These are phyloP conservation scores for Tricholoma saponaceum DNA, from an alignment of 768 basidiomycete genomes.

Conservation along the genomic window DNA sequence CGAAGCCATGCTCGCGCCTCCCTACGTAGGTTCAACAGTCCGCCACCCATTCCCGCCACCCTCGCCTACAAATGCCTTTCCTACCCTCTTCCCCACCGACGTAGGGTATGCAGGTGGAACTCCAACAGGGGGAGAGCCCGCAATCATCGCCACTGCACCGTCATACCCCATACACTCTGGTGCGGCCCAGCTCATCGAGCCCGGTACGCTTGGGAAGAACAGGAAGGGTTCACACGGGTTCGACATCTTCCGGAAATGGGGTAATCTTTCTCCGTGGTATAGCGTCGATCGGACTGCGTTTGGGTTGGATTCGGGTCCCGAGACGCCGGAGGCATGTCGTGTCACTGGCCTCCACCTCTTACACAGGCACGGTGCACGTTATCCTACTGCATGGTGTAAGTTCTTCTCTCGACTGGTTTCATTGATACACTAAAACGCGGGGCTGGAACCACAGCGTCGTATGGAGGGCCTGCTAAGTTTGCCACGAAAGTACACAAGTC, in stretches of 20 bases:
- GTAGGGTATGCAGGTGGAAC: slow-evolving; percentile 78
- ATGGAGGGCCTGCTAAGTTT: slow-evolving; percentile 60
- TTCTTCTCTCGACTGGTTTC: slow-evolving; percentile 13
- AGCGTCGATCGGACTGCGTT: slow-evolving; percentile 62
- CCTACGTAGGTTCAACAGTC: slow-evolving; percentile 70
- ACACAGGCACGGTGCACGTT: slow-evolving; percentile 79
- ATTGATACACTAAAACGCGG: neutral
- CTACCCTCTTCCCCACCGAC: slow-evolving; percentile 70
- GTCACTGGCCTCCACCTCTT: slow-evolving; percentile 75
- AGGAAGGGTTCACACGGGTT: slow-evolving; percentile 37
- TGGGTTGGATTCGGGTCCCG: slow-evolving; percentile 69
- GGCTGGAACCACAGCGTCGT: slow-evolving; percentile 37
- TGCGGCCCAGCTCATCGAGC: slow-evolving; percentile 59
- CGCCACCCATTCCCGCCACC: slow-evolving; percentile 69
- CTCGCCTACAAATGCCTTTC: slow-evolving; percentile 67
- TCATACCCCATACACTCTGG: slow-evolving; percentile 76
- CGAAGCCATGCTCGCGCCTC: slow-evolving; percentile 42
- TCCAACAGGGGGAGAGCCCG: slow-evolving; percentile 77
- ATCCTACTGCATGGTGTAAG: slow-evolving; percentile 64
- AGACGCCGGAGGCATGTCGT: slow-evolving; percentile 63
- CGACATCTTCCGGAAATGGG: slow-evolving; percentile 75
- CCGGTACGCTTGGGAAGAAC: slow-evolving; percentile 27
- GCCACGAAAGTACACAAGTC: slow-evolving; percentile 50
- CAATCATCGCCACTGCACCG: slow-evolving; percentile 68
- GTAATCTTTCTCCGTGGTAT: slow-evolving; percentile 85